These are phyloP conservation scores for Larix sibirica DNA, from an alignment of 83 land plant species.

Conservation along the genomic window DNA sequence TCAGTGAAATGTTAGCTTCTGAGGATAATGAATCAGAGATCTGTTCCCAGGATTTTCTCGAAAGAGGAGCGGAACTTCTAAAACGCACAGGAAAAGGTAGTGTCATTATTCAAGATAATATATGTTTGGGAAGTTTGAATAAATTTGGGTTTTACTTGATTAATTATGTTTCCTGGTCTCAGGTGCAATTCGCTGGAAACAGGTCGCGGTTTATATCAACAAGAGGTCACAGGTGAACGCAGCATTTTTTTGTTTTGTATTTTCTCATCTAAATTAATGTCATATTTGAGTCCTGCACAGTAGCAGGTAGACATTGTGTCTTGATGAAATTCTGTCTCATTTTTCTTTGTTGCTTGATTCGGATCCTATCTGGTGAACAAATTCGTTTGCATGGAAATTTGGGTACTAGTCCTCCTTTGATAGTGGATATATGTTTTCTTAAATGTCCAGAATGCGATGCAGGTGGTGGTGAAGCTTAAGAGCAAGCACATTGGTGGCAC, in stretches of 20 bases:
- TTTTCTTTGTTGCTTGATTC: neutral
- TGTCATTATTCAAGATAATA: neutral
- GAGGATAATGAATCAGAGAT: conserved; percentile 82
- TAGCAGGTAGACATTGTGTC: neutral
- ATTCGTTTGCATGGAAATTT: neutral
- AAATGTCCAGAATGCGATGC: conserved; percentile 19
- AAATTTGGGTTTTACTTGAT: neutral
- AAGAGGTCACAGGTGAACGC: conserved; percentile 61
- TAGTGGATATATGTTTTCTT: conserved; percentile 15
- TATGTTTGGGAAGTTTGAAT: neutral
- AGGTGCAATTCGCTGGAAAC: conserved; percentile 88
- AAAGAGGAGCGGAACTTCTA: conserved; percentile 87
- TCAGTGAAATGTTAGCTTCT: conserved; percentile 71
- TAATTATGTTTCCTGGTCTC: conserved; percentile 5
- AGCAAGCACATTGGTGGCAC: conserved; percentile 93
- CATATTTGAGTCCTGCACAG: neutral
- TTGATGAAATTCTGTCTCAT: neutral
- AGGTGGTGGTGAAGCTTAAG: conserved; percentile 70
- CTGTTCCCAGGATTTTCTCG: conserved; percentile 76
- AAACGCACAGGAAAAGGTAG: conserved; percentile 94
- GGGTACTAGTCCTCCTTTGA: conserved; percentile 12
- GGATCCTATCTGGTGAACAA: neutral
- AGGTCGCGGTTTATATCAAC: conserved; percentile 77
- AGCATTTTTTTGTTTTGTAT: neutral
- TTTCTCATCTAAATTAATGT: neutral